Evolutionary conservation across 257 asterid genomes (phyloP).

Genomic region (Petrea volubilis): DNA sequence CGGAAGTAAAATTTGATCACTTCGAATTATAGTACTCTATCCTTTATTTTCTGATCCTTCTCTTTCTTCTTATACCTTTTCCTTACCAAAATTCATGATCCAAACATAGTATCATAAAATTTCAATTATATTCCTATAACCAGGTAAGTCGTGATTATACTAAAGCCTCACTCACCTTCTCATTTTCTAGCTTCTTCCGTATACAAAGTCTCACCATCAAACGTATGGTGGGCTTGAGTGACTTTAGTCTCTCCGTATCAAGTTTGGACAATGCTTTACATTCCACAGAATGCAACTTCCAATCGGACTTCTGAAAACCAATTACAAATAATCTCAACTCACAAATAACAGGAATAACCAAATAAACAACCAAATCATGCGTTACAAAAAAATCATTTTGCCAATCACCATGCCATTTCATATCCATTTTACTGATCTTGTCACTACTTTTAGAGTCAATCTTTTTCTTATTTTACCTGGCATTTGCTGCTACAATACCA

Average conservation of each 20-base stretch:
- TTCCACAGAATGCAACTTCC: constrained; percentile 83
- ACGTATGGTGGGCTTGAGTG: constrained; percentile 68
- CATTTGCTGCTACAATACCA: constrained; percentile 78
- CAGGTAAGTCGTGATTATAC: background rate
- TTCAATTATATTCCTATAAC: background rate
- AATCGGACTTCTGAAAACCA: constrained; percentile 68
- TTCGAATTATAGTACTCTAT: no score
- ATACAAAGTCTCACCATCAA: constrained; percentile 79
- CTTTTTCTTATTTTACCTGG: constrained; percentile 52
- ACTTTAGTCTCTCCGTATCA: constrained; percentile 61
- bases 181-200: constrained; percentile 60
- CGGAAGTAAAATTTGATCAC: no score
- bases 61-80: no score
- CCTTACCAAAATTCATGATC: no score
- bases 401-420: background rate
- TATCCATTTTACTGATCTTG: background rate
- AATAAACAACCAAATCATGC: background rate
- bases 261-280: constrained; percentile 58
- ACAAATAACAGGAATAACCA: background rate
- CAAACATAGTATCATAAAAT: no score
- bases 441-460: background rate
- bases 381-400: background rate
- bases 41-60: no score
- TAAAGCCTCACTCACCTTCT: constrained; percentile 50
- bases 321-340: constrained; percentile 8